Evolutionary conservation across 768 basidiomycete species (phyloP), one percentile per base, ranked within the genome.

Genomic region (Udeniomyces megalosporus): DNA sequence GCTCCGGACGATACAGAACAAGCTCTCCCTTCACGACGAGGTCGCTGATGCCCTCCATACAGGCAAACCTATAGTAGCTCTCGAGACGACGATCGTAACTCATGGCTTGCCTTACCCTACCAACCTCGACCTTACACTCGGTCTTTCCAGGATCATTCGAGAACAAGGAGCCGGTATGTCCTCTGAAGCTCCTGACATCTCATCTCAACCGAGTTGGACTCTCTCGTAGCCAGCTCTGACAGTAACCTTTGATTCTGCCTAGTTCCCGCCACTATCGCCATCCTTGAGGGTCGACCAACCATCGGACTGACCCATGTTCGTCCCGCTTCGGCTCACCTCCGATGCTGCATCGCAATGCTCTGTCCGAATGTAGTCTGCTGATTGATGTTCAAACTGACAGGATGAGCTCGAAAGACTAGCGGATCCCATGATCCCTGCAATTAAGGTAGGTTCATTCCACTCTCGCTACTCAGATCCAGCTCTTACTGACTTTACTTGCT

Each of bases 71-170:
- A 77, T 96, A 49, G 89, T 96, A 12, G 91, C 92, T 14, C 80
- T 97, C 12, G 93, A 97, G 72, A 88, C 86, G 1, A 84, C 93
- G 1, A 80, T 97, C 58, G 82, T 95, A 63, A 91, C 91, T 1
- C 89, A 96, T 77, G 93, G 76, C 22, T 82, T 93, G 75, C 88
- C 89, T 0, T 82, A 82, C 67, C 90, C 90, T 0, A 77, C 78
- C 42, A 92, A 89, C 69, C 71, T 84, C 6, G 77, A 83, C 29
- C 82, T 85, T 26, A 83, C 88, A 0, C 74, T 75, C 34, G 82
- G 82, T 6, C 77, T 93, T 22, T 88, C 90, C 72, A 71, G 69
- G 7, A 83, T 85, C 53, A 83, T 93, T 32, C 78, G 89, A 63
- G 78, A 79, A 2, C 80, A 81, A 34, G 85, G 86, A 3, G 81